Evolutionary conservation across 2,329 filamentous ascomycete species (phyloP), one percentile per base, ranked within the genome.

Genomic region (Diaporthe ilicicola): DNA sequence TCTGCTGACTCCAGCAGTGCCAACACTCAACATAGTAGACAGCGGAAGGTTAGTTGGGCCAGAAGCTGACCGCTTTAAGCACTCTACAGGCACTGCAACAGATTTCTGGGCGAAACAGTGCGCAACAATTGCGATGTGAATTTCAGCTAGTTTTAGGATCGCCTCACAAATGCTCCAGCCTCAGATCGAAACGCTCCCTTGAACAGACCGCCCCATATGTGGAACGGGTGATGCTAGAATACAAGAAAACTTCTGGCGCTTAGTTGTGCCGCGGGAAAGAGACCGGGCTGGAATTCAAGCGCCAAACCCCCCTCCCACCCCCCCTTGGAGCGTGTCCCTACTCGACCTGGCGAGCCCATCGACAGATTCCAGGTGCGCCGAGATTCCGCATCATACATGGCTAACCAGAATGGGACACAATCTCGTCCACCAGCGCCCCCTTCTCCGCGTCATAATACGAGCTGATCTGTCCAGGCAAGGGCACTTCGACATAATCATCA

Each of bases 331-430:
- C 56, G 29, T 10, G 42, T 29, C 17, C n/a, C 59, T 29, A 27
- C 29, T 50, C 6, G 37, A 5, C 8, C 3, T 24, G 13, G 59
- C 44, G 19, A 50, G 59, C 59, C 59, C 5, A 15, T 37, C 13
- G 4, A 37, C 44, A 50, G 44, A 64, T 37, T 13, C 44, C 19
- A 50, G 59, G 27, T 48, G 15, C n/a, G n/a, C 3, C n/a, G 12
- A 64, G 13, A 27, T 7, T 8, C 7, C 44, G 24, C 8, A 17
- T 19, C 9, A 37, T 32, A 19, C 59, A 50, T 5, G 32, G 17
- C 75, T 86, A 98, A 70, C 95, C 95, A 74, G 93, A 90, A 83
- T 98, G 95, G 77, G 96, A 94, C 22, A 99, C 96, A 81, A 99
- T 98, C 87, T 98, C 95, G 78, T 91, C 97, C 34, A 95, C 88